A percentile compares a stretch with the other conserved stretches of the same genome.
phyloP scores from a whole-genome alignment of 106 monocot species.

The Dendrobium chrysotoxum region DNA sequence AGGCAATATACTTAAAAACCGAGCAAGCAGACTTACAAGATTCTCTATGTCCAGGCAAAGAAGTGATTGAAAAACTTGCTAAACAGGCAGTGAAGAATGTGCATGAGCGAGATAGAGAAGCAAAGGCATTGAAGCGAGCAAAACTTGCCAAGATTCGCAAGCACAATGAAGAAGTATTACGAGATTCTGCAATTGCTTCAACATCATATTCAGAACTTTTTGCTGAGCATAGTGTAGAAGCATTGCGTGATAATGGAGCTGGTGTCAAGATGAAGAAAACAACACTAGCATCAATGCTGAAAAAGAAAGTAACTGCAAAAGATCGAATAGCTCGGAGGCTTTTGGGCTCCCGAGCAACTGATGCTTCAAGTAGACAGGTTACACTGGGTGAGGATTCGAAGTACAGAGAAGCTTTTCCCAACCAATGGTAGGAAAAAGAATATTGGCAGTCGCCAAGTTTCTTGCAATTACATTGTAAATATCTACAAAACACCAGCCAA shows the following conservation, averaged over 20 bases:
- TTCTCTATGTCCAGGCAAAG: conserved; percentile 6
- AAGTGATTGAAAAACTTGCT: conserved; percentile 32
- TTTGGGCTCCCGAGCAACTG: conserved; percentile 42
- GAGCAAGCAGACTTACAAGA: not conserved
- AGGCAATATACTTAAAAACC: not conserved
- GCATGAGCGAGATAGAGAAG: conserved; percentile 54
- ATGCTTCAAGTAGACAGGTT: conserved; percentile 49
- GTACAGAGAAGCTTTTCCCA: conserved; percentile 76
- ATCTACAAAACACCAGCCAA: too few relatives aligned
- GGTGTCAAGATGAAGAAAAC: conserved; percentile 39
- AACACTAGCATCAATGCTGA: conserved; percentile 76
- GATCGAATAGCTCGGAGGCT: conserved; percentile 77
- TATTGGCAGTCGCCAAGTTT: not conserved
- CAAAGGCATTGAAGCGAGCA: conserved; percentile 52
- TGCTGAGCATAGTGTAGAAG: conserved; percentile 8
- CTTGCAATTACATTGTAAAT: too few relatives aligned
- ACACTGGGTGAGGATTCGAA: conserved; percentile 45
- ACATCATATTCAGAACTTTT: conserved; percentile 47
- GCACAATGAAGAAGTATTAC: conserved; percentile 79
- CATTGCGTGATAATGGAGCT: conserved; percentile 5
- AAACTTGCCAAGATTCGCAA: conserved; percentile 67
- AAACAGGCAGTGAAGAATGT: conserved; percentile 78
- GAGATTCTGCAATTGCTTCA: conserved; percentile 78
- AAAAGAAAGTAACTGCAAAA: conserved; percentile 73
- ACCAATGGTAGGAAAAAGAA: conserved; percentile 60